Conservation (phyloP, 1,139 yeast species). For the Debaryomyces nepalensis region DNA sequence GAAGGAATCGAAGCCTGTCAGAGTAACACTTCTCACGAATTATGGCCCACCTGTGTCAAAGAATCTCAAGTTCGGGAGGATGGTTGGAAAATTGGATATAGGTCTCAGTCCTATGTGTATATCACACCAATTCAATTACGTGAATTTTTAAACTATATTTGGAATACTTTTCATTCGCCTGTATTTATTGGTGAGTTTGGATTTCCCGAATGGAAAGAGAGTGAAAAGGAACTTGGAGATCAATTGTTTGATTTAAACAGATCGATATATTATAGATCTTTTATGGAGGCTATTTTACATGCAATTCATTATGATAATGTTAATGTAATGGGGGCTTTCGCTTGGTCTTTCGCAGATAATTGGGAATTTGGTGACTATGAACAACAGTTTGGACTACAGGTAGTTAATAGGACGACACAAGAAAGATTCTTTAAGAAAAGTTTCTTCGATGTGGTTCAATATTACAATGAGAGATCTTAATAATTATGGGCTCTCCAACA, state of each 20-base stretch:
- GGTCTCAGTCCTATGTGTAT: conserved; percentile 28
- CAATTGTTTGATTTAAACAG: conserved; percentile 34
- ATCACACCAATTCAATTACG: conserved; percentile 27
- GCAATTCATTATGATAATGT: conserved; percentile 31
- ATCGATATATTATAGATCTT: conserved; percentile 34
- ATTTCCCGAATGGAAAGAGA: conserved; percentile 38
- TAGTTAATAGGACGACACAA: conserved; percentile 37
- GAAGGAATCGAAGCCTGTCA: conserved; percentile 26
- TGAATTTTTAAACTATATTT: conserved; percentile 25
- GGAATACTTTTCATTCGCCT: conserved; percentile 26
- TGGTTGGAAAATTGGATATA: conserved; percentile 36
- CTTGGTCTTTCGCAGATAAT: conserved; percentile 42
- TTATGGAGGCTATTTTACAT: conserved; percentile 31
- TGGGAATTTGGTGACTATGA: conserved; percentile 39
- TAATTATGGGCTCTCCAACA: no score
- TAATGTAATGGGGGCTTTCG: conserved; percentile 35
- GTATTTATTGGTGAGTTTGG: conserved; percentile 37
- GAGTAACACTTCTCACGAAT: conserved; percentile 19
- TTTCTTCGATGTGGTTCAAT: conserved; percentile 29
- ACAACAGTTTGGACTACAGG: conserved; percentile 39
- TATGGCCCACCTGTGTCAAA: conserved; percentile 29
- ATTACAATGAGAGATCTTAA: conserved; percentile 21
- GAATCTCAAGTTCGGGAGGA: conserved; percentile 22
- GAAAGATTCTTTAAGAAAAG: conserved; percentile 38
- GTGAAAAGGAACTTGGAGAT: conserved; percentile 28